Percentiles rank a stretch among this genome's conserved stretches.
Evolutionary conservation across 1,284 basidiomycete genomes (phyloP).

Genomic region (Pseudozyma tsukubaensis): DNA sequence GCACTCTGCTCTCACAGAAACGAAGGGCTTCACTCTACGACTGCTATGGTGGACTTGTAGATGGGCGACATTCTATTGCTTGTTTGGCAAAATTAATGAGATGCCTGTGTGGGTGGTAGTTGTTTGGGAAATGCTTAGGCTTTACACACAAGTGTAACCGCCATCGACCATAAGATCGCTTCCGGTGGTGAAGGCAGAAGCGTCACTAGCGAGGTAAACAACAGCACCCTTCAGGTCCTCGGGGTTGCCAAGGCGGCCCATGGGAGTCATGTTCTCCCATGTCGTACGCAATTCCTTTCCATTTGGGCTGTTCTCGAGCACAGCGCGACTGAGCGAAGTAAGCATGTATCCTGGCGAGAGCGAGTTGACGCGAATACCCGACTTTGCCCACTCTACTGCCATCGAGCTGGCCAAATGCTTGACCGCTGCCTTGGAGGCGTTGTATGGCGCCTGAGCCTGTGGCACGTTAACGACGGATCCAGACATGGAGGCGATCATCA

Average conservation of each 20-base stretch:
- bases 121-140: not conserved
- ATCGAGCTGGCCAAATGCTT: conserved; percentile 87
- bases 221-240: conserved; percentile 76
- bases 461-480: conserved; percentile 78
- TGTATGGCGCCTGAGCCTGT: conserved; percentile 92
- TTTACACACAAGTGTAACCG: conserved; percentile 73
- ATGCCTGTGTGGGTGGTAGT: not conserved
- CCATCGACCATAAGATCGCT: conserved; percentile 86
- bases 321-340: conserved; percentile 78
- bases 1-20: too few relatives aligned
- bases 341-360: conserved; percentile 71
- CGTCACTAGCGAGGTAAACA: conserved; percentile 85
- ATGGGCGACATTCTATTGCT: not conserved
- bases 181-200: conserved; percentile 86
- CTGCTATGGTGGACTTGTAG: not conserved
- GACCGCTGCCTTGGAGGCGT: conserved; percentile 84
- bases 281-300: conserved; percentile 73
- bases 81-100: not conserved
- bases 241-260: conserved; percentile 73
- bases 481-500: conserved; percentile 89
- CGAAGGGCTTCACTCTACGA: too few relatives aligned
- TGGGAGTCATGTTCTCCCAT: conserved; percentile 90
- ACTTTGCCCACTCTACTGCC: conserved; percentile 89
- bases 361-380: conserved; percentile 82
- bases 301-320: conserved; percentile 68